Conservation (phyloP, 2,329 filamentous ascomycete genomes). For the Amesomyces nigricolor region DNA sequence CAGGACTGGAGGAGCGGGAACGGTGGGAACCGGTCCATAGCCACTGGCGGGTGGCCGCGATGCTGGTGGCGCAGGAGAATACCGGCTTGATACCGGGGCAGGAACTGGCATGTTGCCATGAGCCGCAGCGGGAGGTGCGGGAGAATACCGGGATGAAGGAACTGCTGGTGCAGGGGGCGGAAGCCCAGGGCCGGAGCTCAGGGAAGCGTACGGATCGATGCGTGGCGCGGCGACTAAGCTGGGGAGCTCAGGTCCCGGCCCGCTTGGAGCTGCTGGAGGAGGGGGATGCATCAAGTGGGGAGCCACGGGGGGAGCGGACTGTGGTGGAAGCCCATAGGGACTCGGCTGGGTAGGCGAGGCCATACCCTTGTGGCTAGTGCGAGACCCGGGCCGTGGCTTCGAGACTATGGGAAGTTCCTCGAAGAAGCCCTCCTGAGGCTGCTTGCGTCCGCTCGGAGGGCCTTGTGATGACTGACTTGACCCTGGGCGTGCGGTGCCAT, state of each 20-base stretch:
- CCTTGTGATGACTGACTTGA: conserved; percentile 35
- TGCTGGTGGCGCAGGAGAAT: conserved; percentile 45
- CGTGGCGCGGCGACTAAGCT: conserved; percentile 50
- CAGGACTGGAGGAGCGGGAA: conserved; percentile 42
- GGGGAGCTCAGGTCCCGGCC: conserved; percentile 26
- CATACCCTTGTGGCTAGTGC: conserved; percentile 41
- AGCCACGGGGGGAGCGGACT: conserved; percentile 19
- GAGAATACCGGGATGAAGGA: conserved; percentile 54
- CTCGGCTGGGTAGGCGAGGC: conserved; percentile 39
- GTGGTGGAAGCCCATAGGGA: conserved; percentile 32
- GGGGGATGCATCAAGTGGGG: conserved; percentile 23
- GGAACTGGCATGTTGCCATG: conserved; percentile 37
- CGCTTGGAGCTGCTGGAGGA: conserved; percentile 25
- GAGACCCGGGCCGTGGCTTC: conserved; percentile 56
- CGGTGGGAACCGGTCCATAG: conserved; percentile 35
- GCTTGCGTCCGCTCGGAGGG: conserved; percentile 10
- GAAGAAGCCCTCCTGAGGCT: conserved; percentile 58
- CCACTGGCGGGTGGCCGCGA: conserved; percentile 29
- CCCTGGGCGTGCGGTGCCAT: conserved; percentile 32
- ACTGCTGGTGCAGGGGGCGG: conserved; percentile 27
- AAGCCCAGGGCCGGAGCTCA: conserved; percentile 32
- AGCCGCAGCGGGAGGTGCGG: conserved; percentile 42
- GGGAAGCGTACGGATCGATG: conserved; percentile 48
- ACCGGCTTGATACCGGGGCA: conserved; percentile 42
- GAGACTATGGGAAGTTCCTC: conserved; percentile 65